phyloP scores from a whole-genome alignment of 2,329 filamentous ascomycete genomes.

The Fusarium sp. region DNA sequence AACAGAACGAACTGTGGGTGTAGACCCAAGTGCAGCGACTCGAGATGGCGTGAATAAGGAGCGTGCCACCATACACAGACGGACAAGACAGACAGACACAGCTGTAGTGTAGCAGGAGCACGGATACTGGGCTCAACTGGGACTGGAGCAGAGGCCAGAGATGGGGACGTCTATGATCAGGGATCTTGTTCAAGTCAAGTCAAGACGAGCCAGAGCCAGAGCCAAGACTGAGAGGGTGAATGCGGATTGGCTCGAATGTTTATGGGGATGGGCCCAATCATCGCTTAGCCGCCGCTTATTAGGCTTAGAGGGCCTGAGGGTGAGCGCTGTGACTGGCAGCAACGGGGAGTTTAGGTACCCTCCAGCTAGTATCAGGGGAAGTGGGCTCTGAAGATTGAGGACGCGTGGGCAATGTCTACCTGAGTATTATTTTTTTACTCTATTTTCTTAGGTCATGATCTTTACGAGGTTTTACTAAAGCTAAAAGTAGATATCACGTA shows the following conservation, averaged over 20 bases:
- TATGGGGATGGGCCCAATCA: slow-evolving; percentile 34
- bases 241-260: slow-evolving; percentile 34
- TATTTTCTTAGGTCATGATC: neutral
- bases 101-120: slow-evolving; percentile 10
- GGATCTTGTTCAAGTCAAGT: slow-evolving; percentile 19
- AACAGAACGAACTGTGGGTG: slow-evolving; percentile 19
- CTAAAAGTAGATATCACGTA: too few species aligned
- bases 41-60: slow-evolving; percentile 32
- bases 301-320: slow-evolving; percentile 3
- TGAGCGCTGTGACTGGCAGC: slow-evolving; percentile 18
- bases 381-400: slow-evolving; percentile 36
- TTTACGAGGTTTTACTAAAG: neutral
- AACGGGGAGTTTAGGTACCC: slow-evolving; percentile 5
- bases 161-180: slow-evolving; percentile 34
- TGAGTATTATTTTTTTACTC: neutral
- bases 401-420: slow-evolving; percentile 32
- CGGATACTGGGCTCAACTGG: neutral
- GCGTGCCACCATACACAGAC: slow-evolving; percentile 22
- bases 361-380: slow-evolving; percentile 22
- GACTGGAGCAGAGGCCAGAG: slow-evolving; percentile 5
- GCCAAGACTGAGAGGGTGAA: slow-evolving; percentile 24
- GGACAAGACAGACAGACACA: slow-evolving; percentile 3
- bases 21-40: slow-evolving; percentile 14
- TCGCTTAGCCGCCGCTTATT: slow-evolving; percentile 38
- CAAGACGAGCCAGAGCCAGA: slow-evolving; percentile 20